phyloP scores from a whole-genome alignment of 1,284 basidiomycete genomes.

The Melampsora abietis-canadensis region DNA sequence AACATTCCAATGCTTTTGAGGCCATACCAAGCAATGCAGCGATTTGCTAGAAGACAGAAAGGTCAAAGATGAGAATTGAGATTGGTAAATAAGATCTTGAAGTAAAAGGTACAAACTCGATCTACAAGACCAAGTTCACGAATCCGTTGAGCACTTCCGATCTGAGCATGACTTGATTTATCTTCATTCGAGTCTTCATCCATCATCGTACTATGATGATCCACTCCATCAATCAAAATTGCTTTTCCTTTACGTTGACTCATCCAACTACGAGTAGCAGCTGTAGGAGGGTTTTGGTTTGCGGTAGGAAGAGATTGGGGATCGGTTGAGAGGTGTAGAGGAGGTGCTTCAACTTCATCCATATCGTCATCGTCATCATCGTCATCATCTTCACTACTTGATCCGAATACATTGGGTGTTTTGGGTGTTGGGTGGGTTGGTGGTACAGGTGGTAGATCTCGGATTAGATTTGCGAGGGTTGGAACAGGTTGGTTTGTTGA shows the following conservation, averaged over 20 bases:
- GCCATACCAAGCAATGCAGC: slow-evolving; percentile 13
- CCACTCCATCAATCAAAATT: slow-evolving; percentile 10
- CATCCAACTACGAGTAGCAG: slow-evolving; percentile 22
- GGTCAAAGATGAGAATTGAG: neutral
- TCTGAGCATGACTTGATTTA: neutral
- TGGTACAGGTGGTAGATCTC: neutral
- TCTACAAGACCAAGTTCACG: slow-evolving; percentile 18
- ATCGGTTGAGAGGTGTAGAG: neutral
- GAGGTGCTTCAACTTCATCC: neutral
- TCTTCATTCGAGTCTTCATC: neutral
- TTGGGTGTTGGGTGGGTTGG: neutral
- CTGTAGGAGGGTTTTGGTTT: neutral
- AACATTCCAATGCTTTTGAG: neutral
- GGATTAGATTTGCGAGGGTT: neutral
- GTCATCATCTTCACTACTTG: slow-evolving; percentile 3
- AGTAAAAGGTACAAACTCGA: slow-evolving; percentile 8
- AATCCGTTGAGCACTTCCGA: slow-evolving; percentile 14
- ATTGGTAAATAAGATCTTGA: no score
- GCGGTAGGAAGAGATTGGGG: neutral
- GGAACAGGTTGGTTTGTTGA: neutral
- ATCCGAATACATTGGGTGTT: neutral
- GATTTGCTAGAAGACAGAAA: neutral
- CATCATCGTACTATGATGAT: neutral
- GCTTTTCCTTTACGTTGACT: slow-evolving; percentile 30
- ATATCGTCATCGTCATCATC: slow-evolving; percentile 7